These are phyloP conservation scores for Ceratocystis cubensis DNA, from an alignment of 2,329 filamentous ascomycete genomes.

Conservation along the genomic window DNA sequence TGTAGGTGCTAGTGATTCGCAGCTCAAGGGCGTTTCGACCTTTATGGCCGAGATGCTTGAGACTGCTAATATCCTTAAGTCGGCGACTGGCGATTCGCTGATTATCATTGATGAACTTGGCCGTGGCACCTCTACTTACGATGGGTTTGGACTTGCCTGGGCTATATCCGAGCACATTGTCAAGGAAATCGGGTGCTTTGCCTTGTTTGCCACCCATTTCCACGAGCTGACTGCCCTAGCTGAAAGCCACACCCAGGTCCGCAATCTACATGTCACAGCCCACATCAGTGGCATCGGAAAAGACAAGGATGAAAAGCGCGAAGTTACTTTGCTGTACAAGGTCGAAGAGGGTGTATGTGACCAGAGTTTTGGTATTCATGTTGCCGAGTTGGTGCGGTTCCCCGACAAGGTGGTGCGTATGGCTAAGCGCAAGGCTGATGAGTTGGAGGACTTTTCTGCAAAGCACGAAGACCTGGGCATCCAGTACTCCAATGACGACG, in stretches of 20 bases:
- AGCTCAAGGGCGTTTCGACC: slow-evolving; percentile 93
- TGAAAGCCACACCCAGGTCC: slow-evolving; percentile 74
- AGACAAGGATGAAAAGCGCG: slow-evolving; percentile 45
- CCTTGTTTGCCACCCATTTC: slow-evolving; percentile 95
- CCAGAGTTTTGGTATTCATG: slow-evolving; percentile 96
- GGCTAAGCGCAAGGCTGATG: slow-evolving; percentile 98
- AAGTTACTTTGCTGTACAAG: slow-evolving; percentile 94
- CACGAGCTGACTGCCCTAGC: slow-evolving; percentile 89
- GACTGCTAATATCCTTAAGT: slow-evolving; percentile 96
- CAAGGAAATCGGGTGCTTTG: slow-evolving; percentile 85
- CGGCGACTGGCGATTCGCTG: slow-evolving; percentile 82
- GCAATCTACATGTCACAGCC: slow-evolving; percentile 90
- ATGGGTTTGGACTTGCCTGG: slow-evolving; percentile 98
- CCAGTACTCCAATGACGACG: slow-evolving; percentile 66
- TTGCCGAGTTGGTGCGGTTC: slow-evolving; percentile 91
- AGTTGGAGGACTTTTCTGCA: slow-evolving; percentile 86
- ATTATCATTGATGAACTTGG: slow-evolving; percentile 98
- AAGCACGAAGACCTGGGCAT: slow-evolving; percentile 54
- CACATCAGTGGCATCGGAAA: slow-evolving; percentile 55
- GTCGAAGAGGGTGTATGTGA: slow-evolving; percentile 92
- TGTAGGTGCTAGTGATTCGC: slow-evolving; percentile 89
- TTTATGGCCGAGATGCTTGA: slow-evolving; percentile 99
- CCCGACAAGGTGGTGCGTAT: slow-evolving; percentile 95
- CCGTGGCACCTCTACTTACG: slow-evolving; percentile 92
- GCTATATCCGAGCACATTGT: slow-evolving; percentile 97